Evolutionary conservation across 805 yeast genomes (phyloP).

Genomic region (Blastobotrys parvus): DNA sequence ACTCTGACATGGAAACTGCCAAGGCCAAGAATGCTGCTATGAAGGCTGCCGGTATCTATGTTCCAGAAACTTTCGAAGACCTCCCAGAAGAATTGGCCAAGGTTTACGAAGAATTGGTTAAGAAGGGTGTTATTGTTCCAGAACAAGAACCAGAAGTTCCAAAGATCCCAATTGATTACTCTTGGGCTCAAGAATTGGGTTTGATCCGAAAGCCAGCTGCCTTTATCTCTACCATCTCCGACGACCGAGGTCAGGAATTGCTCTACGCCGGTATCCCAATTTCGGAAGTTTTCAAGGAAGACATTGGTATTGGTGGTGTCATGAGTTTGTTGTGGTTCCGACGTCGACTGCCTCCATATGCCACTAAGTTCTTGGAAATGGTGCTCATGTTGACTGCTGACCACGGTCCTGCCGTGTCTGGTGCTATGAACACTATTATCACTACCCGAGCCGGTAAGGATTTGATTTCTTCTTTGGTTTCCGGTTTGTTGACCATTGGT

Average conservation of each 20-base stretch:
- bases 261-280: constrained; percentile 40
- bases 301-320: constrained; percentile 41
- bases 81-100: constrained; percentile 31
- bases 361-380: constrained; percentile 39
- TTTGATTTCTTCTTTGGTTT: constrained; percentile 36
- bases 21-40: constrained; percentile 62
- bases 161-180: constrained; percentile 39
- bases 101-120: constrained; percentile 72
- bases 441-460: constrained; percentile 43
- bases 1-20: constrained; percentile 64
- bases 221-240: constrained; percentile 40
- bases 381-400: constrained; percentile 43
- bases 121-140: constrained; percentile 32
- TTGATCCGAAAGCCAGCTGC: constrained; percentile 41
- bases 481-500: constrained; percentile 38
- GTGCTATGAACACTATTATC: constrained; percentile 41
- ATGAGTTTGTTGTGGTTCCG: constrained; percentile 41
- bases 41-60: constrained; percentile 88
- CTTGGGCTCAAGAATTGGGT: constrained; percentile 42
- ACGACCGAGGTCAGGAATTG: constrained; percentile 40
- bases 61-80: constrained; percentile 64
- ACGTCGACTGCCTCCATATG: constrained; percentile 36
- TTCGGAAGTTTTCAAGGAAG: constrained; percentile 39
- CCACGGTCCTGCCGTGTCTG: constrained; percentile 41
- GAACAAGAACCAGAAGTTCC: constrained; percentile 37